Conservation (phyloP, 768 basidiomycete species). For the Panus rudis region DNA sequence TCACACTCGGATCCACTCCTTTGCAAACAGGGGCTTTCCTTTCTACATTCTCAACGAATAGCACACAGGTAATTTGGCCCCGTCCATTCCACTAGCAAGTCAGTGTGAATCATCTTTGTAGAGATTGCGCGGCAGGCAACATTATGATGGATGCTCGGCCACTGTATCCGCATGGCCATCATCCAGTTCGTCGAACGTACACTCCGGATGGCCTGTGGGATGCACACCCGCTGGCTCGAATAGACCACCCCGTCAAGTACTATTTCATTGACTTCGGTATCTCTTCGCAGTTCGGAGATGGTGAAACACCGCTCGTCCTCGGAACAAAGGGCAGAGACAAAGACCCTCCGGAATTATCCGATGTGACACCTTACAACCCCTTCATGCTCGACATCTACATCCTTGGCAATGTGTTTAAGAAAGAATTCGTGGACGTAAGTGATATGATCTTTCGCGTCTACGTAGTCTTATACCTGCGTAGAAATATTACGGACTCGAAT, state of each 20-base stretch:
- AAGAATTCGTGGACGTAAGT: background rate
- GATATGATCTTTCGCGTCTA: no score
- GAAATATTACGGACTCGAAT: background rate
- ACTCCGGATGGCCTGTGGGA: slow-evolving; percentile 23
- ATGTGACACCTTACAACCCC: slow-evolving; percentile 15
- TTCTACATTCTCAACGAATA: slow-evolving; percentile 10
- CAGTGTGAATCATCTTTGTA: background rate
- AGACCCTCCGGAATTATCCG: slow-evolving; percentile 18
- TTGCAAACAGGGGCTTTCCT: slow-evolving; percentile 9
- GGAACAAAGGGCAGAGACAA: slow-evolving; percentile 17
- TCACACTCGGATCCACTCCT: no score
- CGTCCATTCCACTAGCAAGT: slow-evolving; percentile 12
- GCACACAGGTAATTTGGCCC: slow-evolving; percentile 13
- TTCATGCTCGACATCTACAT: slow-evolving; percentile 21
- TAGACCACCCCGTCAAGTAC: slow-evolving; percentile 6
- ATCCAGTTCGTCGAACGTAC: slow-evolving; percentile 12
- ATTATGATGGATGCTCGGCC: slow-evolving; percentile 13
- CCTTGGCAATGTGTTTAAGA: slow-evolving; percentile 16
- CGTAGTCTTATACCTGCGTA: background rate
- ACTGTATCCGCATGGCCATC: slow-evolving; percentile 18
- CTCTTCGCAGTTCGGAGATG: background rate
- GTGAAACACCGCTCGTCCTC: slow-evolving; percentile 4
- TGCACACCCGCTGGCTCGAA: slow-evolving; percentile 24
- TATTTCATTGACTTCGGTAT: slow-evolving; percentile 12
- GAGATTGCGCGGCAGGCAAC: slow-evolving; percentile 11